These are phyloP conservation scores for Phragmites australis DNA, from an alignment of 176 grass and related monocot genomes.

Conservation along the genomic window DNA sequence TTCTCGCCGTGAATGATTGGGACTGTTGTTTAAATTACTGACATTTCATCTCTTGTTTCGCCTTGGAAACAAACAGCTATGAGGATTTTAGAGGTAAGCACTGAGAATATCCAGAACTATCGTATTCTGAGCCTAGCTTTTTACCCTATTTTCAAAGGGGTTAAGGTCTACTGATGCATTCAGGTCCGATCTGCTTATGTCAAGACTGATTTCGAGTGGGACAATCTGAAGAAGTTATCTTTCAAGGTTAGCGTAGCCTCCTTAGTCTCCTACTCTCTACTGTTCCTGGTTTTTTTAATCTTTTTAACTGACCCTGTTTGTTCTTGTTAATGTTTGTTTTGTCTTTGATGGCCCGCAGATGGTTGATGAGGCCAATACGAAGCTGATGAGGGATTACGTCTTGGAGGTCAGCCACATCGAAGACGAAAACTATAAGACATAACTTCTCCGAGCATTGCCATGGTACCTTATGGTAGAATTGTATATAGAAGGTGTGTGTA, in stretches of 20 bases:
- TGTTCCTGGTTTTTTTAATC: too few relatives aligned
- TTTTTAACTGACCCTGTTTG: neutral
- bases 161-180: slow-evolving; percentile 8
- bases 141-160: neutral
- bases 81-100: slow-evolving; percentile 81
- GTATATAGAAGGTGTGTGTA: neutral
- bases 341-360: slow-evolving; percentile 48
- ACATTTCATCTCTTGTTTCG: slow-evolving; percentile 17
- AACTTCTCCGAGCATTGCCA: neutral
- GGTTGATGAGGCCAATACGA: slow-evolving; percentile 86
- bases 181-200: slow-evolving; percentile 87
- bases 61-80: slow-evolving; percentile 53
- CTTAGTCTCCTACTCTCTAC: neutral
- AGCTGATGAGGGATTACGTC: slow-evolving; percentile 86
- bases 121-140: slow-evolving; percentile 1
- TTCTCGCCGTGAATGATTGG: too few relatives aligned
- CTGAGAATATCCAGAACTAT: neutral
- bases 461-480: neutral
- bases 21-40: slow-evolving; percentile 10
- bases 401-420: slow-evolving; percentile 83
- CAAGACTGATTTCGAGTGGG: slow-evolving; percentile 95
- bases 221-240: slow-evolving; percentile 78
- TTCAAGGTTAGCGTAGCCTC: slow-evolving; percentile 52
- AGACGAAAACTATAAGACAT: slow-evolving; percentile 44
- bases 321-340: neutral